Conservation (phyloP, 768 basidiomycete genomes). For the Podaxis sp. region DNA sequence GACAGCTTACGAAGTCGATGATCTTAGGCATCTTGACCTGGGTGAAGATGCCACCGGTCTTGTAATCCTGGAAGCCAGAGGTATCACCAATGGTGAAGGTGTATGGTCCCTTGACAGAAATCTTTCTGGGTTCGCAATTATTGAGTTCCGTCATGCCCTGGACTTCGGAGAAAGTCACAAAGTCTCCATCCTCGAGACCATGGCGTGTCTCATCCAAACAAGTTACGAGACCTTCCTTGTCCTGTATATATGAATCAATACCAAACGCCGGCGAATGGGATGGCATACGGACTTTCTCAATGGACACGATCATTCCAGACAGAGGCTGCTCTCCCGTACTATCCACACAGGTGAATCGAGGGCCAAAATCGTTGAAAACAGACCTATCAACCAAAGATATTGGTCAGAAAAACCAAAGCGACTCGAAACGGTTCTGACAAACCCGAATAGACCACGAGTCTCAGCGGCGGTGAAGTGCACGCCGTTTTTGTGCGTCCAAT, state of each 20-base stretch:
- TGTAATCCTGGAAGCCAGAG: conserved; percentile 68
- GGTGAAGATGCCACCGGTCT: conserved; percentile 88
- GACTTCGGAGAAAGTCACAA: conserved; percentile 93
- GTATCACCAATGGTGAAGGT: conserved; percentile 97
- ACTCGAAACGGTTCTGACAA: conserved; percentile 15
- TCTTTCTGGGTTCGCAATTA: conserved; percentile 84
- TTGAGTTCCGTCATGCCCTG: conserved; percentile 94
- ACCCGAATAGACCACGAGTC: conserved; percentile 95
- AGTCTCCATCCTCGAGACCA: conserved; percentile 98
- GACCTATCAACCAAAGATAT: conserved; percentile 42
- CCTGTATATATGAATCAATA: conserved; percentile 37
- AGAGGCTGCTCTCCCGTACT: conserved; percentile 97
- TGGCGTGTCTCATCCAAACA: conserved; percentile 97
- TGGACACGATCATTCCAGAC: conserved; percentile 91
- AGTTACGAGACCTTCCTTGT: conserved; percentile 87
- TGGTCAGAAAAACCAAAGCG: background rate
- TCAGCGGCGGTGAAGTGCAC: conserved; percentile 91
- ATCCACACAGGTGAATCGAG: conserved; percentile 93
- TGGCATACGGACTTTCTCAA: conserved; percentile 61
- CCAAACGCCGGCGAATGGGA: background rate
- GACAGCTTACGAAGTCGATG: conserved; percentile 76
- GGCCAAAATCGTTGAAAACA: conserved; percentile 95
- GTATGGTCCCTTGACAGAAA: conserved; percentile 94
- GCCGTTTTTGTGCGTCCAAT: conserved; percentile 87
- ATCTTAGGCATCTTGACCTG: conserved; percentile 99